Evolutionary conservation across 768 basidiomycete species (phyloP), one percentile per base, ranked within the genome.

Genomic region (Amanita thiersii): DNA sequence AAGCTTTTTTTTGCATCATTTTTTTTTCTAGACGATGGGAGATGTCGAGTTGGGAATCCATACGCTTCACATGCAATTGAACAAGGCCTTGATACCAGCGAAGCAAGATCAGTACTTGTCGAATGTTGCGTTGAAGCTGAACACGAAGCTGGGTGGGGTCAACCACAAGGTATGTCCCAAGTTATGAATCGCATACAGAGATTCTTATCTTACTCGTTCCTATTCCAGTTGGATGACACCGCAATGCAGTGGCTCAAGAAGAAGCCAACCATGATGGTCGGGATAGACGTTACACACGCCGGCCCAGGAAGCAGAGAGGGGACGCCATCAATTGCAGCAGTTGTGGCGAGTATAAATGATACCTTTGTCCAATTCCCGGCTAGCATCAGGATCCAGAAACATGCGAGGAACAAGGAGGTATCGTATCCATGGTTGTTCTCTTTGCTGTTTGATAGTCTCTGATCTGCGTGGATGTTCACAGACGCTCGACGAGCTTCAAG

Each of bases 231-330:
- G 7, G 79, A 81, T 24, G 55, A 64, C 0, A 51, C 45, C 1
- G 72, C 75, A 1, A 75, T 81, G 70, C 50, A 46, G 26, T 89
- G 86, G 86, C 60, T 89, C 35, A 74, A 57, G 1, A 73, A 73
- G 56, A 67, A 69, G 49, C 70, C 70, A 40, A 89, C 87, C 7
- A 90, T 91, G 81, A 62, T 91, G 53, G 79, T 91, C 2, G 88
- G 88, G 0, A 85, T 87, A 48, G 86, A 90, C 52, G 85, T 87
- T 0, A 89, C 85, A 0, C 86, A 90, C 48, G 84, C 86, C 3
- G 73, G 82, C 1, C 81, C 82, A 1, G 70, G 62, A 4, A 83
- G 81, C 48, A 56, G 65, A 38, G 68, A 69, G 2, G 88, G 87
- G 2, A 80, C 86, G 1, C 88, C 88, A 2, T 87, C 85, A 0